Evolutionary conservation across 2,329 filamentous ascomycete species (phyloP), one percentile per base, ranked within the genome.

Genomic region (Pezicula carpinea): DNA sequence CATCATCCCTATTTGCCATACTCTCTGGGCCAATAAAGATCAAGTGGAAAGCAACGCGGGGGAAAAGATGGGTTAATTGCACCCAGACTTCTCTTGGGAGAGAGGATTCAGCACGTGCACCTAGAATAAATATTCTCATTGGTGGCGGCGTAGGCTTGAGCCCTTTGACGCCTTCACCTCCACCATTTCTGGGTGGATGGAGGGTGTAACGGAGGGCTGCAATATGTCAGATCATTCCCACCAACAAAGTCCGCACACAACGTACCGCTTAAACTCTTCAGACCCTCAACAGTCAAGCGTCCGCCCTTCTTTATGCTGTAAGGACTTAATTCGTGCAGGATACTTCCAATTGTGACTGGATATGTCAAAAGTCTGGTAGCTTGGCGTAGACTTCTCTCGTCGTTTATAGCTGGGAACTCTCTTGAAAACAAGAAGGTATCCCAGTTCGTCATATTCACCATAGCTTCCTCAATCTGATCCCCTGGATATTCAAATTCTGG

Each of bases 381-480:
- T 68, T 99, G 95, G 50, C 93, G 79, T 83, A 99, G 87, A 60
- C 83, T 85, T 49, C 92, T 80, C 64, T 96, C 91, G 52, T 90
- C 83, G 65, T 99, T 90, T 63, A 99, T 83, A 5, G 95, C 95
- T 55, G 85, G 80, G 60, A 93, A 97, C 59, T 95, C 86, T 60
- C 93, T 79, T 3, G 90, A 95, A 65, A 96, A 99, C 62, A 99
- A 74, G 59, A 95, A 89, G 0, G 93, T 97, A 67, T 99, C 93
- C 93, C 93, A 99, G 66, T 95, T 99, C 36, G 87, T 95, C 87
- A 99, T 91, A 69, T 99, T 99, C 56, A 96, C 82, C 55, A 93
- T 77, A 29, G 90, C 88, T 65, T 96, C 92, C 55, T 96, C 91
- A 65, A 96, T 83, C 70, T 96, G 91, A 46, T 84, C 77, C 13